Conservation (phyloP, 768 basidiomycete genomes). For the Epithele typhae region DNA sequence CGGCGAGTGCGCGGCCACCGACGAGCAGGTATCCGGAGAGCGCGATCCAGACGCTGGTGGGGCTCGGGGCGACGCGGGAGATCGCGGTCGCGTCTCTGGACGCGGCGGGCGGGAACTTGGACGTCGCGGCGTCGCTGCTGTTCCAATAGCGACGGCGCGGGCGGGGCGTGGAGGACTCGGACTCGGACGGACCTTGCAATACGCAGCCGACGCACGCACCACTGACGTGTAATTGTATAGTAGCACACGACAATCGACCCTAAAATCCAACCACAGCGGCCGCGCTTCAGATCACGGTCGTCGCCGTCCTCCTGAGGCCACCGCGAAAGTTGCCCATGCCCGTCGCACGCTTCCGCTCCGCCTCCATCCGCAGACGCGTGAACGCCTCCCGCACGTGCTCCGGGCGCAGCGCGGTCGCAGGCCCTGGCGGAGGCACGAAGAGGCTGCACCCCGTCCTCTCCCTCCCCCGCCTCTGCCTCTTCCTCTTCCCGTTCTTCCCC, state of each 20-base stretch:
- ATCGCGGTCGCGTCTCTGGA: constrained; percentile 72
- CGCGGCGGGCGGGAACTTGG: constrained; percentile 81
- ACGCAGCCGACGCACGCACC: no score
- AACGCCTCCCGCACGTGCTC: constrained; percentile 93
- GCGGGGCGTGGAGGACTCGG: no score
- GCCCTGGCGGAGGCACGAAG: constrained; percentile 80
- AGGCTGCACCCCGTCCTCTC: constrained; percentile 61
- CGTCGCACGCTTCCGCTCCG: constrained; percentile 74
- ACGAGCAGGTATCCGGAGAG: constrained; percentile 48
- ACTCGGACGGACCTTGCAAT: no score
- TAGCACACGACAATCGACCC: no score
- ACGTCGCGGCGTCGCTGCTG: constrained; percentile 82
- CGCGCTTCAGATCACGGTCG: constrained; percentile 71
- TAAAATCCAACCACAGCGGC: no score
- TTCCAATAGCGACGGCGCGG: no score
- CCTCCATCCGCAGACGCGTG: constrained; percentile 82
- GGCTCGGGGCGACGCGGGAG: constrained; percentile 73
- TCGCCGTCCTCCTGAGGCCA: constrained; percentile 74
- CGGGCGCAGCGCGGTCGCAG: constrained; percentile 70
- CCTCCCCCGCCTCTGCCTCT: constrained; percentile 36
- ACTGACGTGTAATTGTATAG: no score
- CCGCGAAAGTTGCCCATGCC: constrained; percentile 91
- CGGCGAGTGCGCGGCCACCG: constrained; percentile 9
- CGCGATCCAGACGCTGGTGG: constrained; percentile 61
- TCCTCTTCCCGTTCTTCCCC: no score